Evolutionary conservation across 1,284 basidiomycete genomes (phyloP).

Genomic region (Cutaneotrichosporon sp.): DNA sequence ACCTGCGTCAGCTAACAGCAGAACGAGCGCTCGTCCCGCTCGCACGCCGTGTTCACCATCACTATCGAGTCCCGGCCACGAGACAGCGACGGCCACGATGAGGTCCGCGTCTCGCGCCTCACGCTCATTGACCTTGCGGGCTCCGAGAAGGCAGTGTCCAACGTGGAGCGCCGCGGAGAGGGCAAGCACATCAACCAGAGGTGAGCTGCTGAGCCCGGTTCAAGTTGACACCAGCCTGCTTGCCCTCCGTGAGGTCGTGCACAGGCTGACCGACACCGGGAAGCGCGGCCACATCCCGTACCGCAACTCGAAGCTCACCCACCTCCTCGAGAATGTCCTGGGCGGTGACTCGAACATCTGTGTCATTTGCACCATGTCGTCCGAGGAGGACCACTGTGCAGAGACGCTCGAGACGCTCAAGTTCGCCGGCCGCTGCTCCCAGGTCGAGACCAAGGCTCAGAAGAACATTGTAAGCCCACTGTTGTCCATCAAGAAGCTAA

Average conservation of each 20-base stretch:
- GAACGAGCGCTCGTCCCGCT: slow-evolving; percentile 59
- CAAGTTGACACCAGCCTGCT: slow-evolving; percentile 45
- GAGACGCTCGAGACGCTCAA: slow-evolving; percentile 62
- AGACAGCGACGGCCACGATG: slow-evolving; percentile 40
- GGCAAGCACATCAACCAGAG: slow-evolving; percentile 62
- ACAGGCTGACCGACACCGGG: slow-evolving; percentile 58
- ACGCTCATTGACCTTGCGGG: slow-evolving; percentile 58
- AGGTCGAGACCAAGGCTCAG: slow-evolving; percentile 61
- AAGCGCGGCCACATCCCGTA: slow-evolving; percentile 58
- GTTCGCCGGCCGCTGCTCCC: slow-evolving; percentile 60
- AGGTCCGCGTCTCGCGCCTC: slow-evolving; percentile 49
- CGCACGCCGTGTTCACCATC: slow-evolving; percentile 60
- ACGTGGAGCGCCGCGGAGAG: slow-evolving; percentile 59
- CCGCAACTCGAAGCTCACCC: slow-evolving; percentile 60
- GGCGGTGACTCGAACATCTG: slow-evolving; percentile 61
- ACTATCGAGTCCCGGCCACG: slow-evolving; percentile 52
- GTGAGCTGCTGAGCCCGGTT: slow-evolving; percentile 21
- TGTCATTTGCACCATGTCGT: slow-evolving; percentile 59
- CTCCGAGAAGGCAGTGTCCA: slow-evolving; percentile 59
- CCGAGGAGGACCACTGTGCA: slow-evolving; percentile 56
- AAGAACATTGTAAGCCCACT: slow-evolving; percentile 56
- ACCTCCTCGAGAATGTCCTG: slow-evolving; percentile 60
- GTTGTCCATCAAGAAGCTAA: no score
- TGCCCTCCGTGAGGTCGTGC: slow-evolving; percentile 60
- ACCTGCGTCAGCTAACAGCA: slow-evolving; percentile 13